A percentile compares a stretch with the other conserved stretches of the same genome.
phyloP scores from a whole-genome alignment of 2,329 filamentous ascomycete species.

The Xylariaceae sp. region DNA sequence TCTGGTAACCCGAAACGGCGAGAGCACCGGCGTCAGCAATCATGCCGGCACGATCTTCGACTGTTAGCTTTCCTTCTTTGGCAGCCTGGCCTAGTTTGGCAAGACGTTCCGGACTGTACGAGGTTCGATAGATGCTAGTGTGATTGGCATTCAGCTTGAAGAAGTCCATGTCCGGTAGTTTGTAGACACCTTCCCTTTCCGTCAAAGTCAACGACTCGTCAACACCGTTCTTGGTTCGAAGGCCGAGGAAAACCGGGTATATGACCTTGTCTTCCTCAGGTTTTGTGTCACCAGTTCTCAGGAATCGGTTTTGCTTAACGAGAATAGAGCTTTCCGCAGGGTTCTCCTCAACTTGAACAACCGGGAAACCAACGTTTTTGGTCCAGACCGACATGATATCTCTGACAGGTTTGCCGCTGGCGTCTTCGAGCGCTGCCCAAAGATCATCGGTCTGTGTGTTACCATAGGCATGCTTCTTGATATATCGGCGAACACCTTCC shows the following conservation, averaged over 20 bases:
- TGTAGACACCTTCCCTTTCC: constrained; percentile 70
- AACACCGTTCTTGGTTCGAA: constrained; percentile 78
- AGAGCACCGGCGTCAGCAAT: constrained; percentile 88
- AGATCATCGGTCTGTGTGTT: constrained; percentile 90
- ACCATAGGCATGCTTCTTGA: constrained; percentile 94
- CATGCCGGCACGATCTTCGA: constrained; percentile 92
- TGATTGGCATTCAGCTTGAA: constrained; percentile 97
- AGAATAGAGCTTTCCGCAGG: constrained; percentile 66
- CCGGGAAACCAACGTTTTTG: constrained; percentile 90
- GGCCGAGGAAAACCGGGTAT: constrained; percentile 82
- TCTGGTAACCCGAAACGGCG: constrained; percentile 85
- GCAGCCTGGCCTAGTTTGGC: constrained; percentile 84
- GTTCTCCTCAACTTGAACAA: constrained; percentile 78
- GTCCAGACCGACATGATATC: constrained; percentile 95
- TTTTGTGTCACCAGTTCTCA: constrained; percentile 87
- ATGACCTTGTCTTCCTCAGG: constrained; percentile 85
- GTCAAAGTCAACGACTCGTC: constrained; percentile 68
- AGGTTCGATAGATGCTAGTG: constrained; percentile 85
- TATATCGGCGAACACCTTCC: constrained; percentile 82
- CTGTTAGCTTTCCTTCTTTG: constrained; percentile 70
- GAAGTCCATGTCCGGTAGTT: constrained; percentile 75
- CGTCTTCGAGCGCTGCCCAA: constrained; percentile 81
- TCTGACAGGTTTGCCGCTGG: constrained; percentile 85
- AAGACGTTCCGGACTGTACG: constrained; percentile 76
- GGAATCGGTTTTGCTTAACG: constrained; percentile 91